Evolutionary conservation across 352 stramenopile genomes (phyloP).

Genomic region (Hyaloperonospora arabidopsidis): DNA sequence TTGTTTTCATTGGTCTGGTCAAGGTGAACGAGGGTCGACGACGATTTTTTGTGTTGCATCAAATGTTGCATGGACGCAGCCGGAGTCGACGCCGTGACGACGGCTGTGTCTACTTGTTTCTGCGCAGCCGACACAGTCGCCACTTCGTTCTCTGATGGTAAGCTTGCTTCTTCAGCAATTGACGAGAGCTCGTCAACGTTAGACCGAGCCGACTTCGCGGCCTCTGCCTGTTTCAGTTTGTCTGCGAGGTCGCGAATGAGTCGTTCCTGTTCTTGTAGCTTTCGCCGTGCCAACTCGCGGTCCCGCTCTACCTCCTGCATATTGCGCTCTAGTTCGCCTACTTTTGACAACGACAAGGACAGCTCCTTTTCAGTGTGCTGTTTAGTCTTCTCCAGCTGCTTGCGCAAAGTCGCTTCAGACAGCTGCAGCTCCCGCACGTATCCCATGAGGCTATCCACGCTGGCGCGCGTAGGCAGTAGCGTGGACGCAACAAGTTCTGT

Average conservation of each 20-base stretch:
- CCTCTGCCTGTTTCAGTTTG: constrained; percentile 29
- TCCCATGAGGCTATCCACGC: constrained; percentile 61
- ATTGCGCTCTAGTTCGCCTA: constrained; percentile 38
- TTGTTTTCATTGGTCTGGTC: constrained; percentile 8
- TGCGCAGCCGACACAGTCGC: neutral
- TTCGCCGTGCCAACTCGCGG: constrained; percentile 24
- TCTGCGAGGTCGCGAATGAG: constrained; percentile 33
- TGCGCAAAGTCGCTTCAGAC: constrained; percentile 53
- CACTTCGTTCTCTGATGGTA: constrained; percentile 3
- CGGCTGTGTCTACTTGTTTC: neutral
- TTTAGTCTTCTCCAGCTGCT: constrained; percentile 47
- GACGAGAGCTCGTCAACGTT: constrained; percentile 20
- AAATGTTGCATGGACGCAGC: neutral
- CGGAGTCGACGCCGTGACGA: neutral
- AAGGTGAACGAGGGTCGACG: constrained; percentile 2
- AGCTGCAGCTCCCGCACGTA: constrained; percentile 69
- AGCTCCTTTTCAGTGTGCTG: constrained; percentile 51
- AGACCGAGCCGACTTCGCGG: constrained; percentile 8
- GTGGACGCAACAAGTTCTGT: constrained; percentile 46
- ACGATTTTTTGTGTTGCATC: constrained; percentile 1
- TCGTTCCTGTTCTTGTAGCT: constrained; percentile 37
- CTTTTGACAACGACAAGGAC: constrained; percentile 32
- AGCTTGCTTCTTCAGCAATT: constrained; percentile 21
- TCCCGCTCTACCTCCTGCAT: constrained; percentile 37
- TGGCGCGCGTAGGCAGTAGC: constrained; percentile 47